Percentiles rank a stretch among this genome's conserved stretches.
These are phyloP conservation scores for Gracilaria caudata DNA, from an alignment of 23 red algal species.

Conservation along the genomic window DNA sequence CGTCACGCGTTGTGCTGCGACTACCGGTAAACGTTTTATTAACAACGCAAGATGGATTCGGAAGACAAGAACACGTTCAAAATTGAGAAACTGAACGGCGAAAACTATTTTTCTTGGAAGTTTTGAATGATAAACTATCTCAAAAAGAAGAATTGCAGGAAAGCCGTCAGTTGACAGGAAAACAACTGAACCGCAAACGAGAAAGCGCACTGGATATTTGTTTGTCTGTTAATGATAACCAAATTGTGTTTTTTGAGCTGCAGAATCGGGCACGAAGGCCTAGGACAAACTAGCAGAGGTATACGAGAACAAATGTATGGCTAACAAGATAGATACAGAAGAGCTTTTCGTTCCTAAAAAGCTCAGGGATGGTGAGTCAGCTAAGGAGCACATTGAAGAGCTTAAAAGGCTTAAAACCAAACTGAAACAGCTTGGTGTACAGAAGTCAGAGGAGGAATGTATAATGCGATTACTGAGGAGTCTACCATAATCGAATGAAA, in stretches of 20 bases:
- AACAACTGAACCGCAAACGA: neutral
- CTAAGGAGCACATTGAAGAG: conserved; percentile 19
- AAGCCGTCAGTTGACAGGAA: neutral
- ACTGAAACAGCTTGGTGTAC: neutral
- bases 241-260: neutral
- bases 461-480: conserved; percentile 24
- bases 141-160: neutral
- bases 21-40: neutral
- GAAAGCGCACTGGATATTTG: neutral
- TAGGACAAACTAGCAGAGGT: neutral
- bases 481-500: conserved; percentile 5
- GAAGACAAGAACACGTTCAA: conserved; percentile 7
- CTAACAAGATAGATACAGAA: neutral
- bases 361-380: neutral
- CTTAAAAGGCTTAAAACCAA: conserved; percentile 3
- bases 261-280: neutral
- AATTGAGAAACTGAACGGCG: conserved; percentile 2
- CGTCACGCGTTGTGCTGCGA: neutral
- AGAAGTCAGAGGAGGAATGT: conserved; percentile 5
- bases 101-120: conserved; percentile 12
- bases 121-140: conserved; percentile 8
- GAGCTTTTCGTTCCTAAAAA: neutral
- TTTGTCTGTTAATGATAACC: neutral
- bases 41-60: neutral
- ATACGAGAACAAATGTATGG: conserved; percentile 1